phyloP scores from a whole-genome alignment of 768 basidiomycete genomes.

The Pleurotus giganteus region DNA sequence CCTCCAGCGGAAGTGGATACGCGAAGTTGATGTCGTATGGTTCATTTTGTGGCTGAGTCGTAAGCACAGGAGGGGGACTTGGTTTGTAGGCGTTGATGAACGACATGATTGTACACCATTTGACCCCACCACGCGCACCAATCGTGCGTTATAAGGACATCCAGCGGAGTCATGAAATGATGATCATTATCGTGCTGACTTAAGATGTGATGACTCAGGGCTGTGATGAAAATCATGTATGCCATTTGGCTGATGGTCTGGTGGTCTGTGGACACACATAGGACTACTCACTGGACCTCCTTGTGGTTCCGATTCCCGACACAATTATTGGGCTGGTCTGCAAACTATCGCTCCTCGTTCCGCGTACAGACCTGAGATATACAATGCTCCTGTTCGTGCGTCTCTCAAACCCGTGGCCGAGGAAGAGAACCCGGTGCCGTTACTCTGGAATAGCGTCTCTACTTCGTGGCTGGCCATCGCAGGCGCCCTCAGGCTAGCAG shows the following conservation, averaged over 20 bases:
- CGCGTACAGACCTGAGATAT: slow-evolving; percentile 57
- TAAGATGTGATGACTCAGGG: too few species aligned
- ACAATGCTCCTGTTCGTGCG: slow-evolving; percentile 43
- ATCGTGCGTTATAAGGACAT: too few species aligned
- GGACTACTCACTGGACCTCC: neutral
- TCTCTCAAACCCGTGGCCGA: slow-evolving; percentile 56
- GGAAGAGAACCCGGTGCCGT: slow-evolving; percentile 57
- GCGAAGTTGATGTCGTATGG: slow-evolving; percentile 39
- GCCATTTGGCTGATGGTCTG: too few species aligned
- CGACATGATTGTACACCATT: neutral
- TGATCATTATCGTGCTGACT: neutral
- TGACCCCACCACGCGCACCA: too few species aligned
- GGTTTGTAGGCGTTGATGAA: slow-evolving; percentile 9
- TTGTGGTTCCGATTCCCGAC: neutral
- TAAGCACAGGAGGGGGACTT: neutral
- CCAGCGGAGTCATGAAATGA: too few species aligned
- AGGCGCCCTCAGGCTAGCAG: slow-evolving; percentile 40
- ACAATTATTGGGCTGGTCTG: neutral
- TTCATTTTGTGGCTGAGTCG: slow-evolving; percentile 7
- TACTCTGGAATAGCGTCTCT: slow-evolving; percentile 71
- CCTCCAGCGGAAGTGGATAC: slow-evolving; percentile 31
- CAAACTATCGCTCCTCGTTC: slow-evolving; percentile 55
- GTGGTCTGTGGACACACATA: too few species aligned
- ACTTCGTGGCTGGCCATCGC: slow-evolving; percentile 37
- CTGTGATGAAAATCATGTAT: too few species aligned